phyloP scores from a whole-genome alignment of 805 yeast species.

The Metahyphopichia silvanorum region DNA sequence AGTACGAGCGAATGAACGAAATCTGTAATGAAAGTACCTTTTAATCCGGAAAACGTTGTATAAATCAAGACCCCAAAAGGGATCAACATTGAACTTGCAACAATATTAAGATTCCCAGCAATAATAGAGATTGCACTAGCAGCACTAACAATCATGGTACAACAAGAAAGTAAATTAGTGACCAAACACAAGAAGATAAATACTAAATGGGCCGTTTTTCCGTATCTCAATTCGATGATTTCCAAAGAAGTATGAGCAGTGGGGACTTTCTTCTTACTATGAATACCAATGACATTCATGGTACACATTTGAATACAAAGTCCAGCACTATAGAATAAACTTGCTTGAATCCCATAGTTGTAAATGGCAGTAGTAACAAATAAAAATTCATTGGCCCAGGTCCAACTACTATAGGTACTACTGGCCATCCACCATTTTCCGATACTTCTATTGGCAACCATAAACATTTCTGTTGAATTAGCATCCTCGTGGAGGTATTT shows the following conservation, averaged over 20 bases:
- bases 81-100: slow-evolving; percentile 24
- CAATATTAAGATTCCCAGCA: slow-evolving; percentile 24
- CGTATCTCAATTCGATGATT: slow-evolving; percentile 25
- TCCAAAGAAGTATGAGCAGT: slow-evolving; percentile 27
- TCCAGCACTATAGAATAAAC: slow-evolving; percentile 23
- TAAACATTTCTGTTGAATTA: slow-evolving; percentile 23
- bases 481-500: slow-evolving; percentile 22
- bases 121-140: slow-evolving; percentile 24
- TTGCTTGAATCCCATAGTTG: slow-evolving; percentile 21
- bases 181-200: slow-evolving; percentile 21
- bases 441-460: slow-evolving; percentile 24
- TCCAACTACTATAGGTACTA: slow-evolving; percentile 24
- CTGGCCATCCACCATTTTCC: slow-evolving; percentile 19
- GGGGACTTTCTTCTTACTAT: slow-evolving; percentile 25
- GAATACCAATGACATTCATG: slow-evolving; percentile 22
- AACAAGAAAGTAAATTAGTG: slow-evolving; percentile 21
- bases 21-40: slow-evolving; percentile 50
- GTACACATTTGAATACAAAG: slow-evolving; percentile 22
- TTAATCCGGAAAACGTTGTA: slow-evolving; percentile 49
- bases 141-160: slow-evolving; percentile 26
- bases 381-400: slow-evolving; percentile 27
- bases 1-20: slow-evolving; percentile 27
- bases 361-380: slow-evolving; percentile 24
- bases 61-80: slow-evolving; percentile 42
- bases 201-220: slow-evolving; percentile 18